Conservation (phyloP, 306 rosid genomes). For the Corylus avellana region DNA sequence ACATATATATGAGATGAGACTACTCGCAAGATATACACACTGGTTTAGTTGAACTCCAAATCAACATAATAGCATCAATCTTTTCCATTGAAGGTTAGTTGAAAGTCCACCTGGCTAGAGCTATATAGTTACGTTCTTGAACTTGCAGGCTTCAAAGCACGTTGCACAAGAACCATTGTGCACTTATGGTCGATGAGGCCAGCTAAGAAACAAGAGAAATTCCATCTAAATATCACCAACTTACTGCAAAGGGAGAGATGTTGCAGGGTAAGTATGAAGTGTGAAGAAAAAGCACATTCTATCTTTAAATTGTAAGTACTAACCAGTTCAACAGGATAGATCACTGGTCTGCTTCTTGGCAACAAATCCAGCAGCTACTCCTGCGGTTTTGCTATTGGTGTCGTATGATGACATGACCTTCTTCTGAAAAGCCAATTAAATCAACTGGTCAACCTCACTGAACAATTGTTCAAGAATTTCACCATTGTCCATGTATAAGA, state of each 20-base stretch:
- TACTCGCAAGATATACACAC: conserved; percentile 19
- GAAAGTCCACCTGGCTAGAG: neutral
- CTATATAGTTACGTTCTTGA: conserved; percentile 3
- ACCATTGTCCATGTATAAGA: neutral
- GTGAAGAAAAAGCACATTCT: conserved; percentile 29
- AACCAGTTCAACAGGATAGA: conserved; percentile 57
- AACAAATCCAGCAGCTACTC: conserved; percentile 45
- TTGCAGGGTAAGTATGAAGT: neutral
- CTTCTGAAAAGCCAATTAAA: conserved; percentile 49
- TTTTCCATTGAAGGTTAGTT: conserved; percentile 5
- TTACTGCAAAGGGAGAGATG: conserved; percentile 28
- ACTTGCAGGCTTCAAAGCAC: neutral
- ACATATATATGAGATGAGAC: neutral
- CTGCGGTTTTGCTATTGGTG: conserved; percentile 36
- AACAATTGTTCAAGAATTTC: conserved; percentile 1
- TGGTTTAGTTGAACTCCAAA: conserved; percentile 19
- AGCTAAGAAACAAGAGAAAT: conserved; percentile 31
- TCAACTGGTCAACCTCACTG: conserved; percentile 15
- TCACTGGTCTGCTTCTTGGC: conserved; percentile 39
- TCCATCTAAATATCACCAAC: conserved; percentile 30
- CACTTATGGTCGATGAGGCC: conserved; percentile 19
- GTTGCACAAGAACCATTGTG: conserved; percentile 12
- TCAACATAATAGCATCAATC: neutral
- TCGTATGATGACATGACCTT: conserved; percentile 59
- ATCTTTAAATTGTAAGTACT: conserved; percentile 39